A percentile compares a stretch with the other conserved stretches of the same genome.
These are phyloP conservation scores for Dioscorea cayenensis DNA, from an alignment of 116 monocot genomes.

Conservation along the genomic window DNA sequence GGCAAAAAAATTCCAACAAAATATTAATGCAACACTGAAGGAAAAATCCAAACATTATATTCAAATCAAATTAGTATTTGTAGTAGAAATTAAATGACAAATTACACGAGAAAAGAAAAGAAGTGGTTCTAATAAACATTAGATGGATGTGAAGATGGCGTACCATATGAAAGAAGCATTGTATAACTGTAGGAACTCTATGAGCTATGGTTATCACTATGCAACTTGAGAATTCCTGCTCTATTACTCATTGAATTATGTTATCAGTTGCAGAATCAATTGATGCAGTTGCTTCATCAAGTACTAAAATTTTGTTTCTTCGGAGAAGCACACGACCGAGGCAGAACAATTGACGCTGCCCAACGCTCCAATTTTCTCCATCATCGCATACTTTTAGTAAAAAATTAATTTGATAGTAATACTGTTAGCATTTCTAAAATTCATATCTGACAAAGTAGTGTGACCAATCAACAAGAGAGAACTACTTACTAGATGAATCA, in stretches of 20 bases:
- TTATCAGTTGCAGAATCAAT: background rate
- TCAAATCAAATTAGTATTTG: too few species aligned
- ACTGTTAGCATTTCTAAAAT: background rate
- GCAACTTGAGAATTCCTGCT: background rate
- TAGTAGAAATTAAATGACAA: too few species aligned
- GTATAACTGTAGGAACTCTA: background rate
- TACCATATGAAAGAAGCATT: conserved; percentile 3
- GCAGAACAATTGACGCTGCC: background rate
- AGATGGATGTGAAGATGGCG: background rate
- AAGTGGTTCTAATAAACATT: background rate
- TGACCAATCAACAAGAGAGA: background rate
- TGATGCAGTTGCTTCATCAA: conserved; percentile 4
- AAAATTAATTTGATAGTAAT: background rate
- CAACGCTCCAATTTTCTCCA: conserved; percentile 1
- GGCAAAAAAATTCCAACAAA: too few species aligned
- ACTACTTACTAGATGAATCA: background rate
- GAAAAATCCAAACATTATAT: too few species aligned
- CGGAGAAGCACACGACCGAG: background rate
- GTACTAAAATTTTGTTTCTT: background rate
- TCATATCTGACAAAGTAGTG: background rate
- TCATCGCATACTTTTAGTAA: background rate
- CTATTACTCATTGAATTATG: background rate
- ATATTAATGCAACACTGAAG: too few species aligned
- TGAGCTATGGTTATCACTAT: background rate
- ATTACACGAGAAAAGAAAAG: too few species aligned